Conservation (phyloP, 805 yeast species). For the Wickerhamiella galacta region DNA sequence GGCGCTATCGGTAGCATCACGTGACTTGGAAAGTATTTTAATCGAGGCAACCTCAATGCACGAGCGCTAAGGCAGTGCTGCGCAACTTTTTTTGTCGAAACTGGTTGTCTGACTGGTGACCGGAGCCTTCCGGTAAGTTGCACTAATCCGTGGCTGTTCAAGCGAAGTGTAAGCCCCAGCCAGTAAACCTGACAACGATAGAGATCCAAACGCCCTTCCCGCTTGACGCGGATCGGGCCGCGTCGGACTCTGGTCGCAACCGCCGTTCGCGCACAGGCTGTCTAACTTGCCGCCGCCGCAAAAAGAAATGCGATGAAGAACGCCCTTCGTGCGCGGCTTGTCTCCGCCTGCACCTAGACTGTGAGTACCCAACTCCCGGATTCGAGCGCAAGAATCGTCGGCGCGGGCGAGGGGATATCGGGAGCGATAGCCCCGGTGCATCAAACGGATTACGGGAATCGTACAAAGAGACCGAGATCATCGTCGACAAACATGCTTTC, state of each 20-base stretch:
- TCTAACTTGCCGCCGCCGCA: slow-evolving; percentile 58
- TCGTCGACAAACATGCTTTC: slow-evolving; percentile 3
- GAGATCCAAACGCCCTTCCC: no score
- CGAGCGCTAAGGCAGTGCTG: no score
- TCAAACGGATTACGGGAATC: slow-evolving; percentile 3
- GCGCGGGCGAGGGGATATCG: slow-evolving; percentile 4
- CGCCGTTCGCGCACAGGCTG: slow-evolving; percentile 35
- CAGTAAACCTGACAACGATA: background rate
- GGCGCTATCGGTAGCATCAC: no score
- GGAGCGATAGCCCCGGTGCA: background rate
- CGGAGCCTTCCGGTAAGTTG: no score
- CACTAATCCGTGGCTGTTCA: no score
- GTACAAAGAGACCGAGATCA: no score
- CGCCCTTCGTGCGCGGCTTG: slow-evolving; percentile 57
- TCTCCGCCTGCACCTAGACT: slow-evolving; percentile 40
- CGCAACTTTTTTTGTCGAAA: no score
- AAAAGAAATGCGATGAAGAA: slow-evolving; percentile 61
- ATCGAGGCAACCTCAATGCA: no score
- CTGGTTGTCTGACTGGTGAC: no score
- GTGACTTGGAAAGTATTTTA: no score
- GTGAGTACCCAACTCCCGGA: slow-evolving; percentile 65
- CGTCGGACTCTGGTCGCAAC: background rate
- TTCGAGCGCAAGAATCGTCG: slow-evolving; percentile 32
- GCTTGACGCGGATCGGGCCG: background rate
- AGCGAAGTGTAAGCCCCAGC: no score